Base-by-base conservation (phyloP, 2,329 filamentous ascomycete species). In the Elsinoe australis region DNA sequence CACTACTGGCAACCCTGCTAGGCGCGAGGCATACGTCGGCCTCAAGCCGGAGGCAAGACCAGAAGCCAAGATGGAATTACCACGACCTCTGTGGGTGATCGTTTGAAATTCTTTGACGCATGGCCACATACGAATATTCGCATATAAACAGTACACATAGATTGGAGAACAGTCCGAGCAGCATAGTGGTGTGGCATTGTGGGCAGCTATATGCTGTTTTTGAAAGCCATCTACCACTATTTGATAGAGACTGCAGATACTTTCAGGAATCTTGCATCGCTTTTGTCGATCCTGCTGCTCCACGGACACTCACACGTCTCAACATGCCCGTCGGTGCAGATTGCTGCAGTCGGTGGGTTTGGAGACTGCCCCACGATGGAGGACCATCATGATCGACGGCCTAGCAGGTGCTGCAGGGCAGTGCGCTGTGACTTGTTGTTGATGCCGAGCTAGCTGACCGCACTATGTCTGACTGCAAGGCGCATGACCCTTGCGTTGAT, bases 21-120 rank as follows among this genome's bases (percentile, higher is more conserved):
- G 82, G 46, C 78, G 86, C 45, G 83, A 92, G 53, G 87, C 92
- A 5, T 95, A 94, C 58, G 82, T 95, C 17, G 85, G 85, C 3
- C 70, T 90, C 52, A 79, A 77, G 60, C 49, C 59, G 14, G 74
- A 76, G 54, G 57, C 59, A 15, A 61, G 58, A 47, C 66, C 61
- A 2, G 54, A 56, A 28, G 56, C 63, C 15, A 61, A 53, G 53
- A 51, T 38, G n/a, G 67, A 72, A 48, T 61, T 83, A 35, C 80
- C 80, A 2, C 70, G 74, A 21, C 80, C 81, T 4, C 61, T 85
- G 56, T 84, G 80, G 79, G 77, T 81, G 58, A 62, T 80, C 39
- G 61, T 64, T 4, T 64, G 52, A 56, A 21, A 14, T 15, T 15
- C 9, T 21, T 31, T 7, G n/a, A 14, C 5, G 19, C 26, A 15